Conservation (phyloP, 2,329 filamentous ascomycete species). For the Ophiostoma himal-ulmi region DNA sequence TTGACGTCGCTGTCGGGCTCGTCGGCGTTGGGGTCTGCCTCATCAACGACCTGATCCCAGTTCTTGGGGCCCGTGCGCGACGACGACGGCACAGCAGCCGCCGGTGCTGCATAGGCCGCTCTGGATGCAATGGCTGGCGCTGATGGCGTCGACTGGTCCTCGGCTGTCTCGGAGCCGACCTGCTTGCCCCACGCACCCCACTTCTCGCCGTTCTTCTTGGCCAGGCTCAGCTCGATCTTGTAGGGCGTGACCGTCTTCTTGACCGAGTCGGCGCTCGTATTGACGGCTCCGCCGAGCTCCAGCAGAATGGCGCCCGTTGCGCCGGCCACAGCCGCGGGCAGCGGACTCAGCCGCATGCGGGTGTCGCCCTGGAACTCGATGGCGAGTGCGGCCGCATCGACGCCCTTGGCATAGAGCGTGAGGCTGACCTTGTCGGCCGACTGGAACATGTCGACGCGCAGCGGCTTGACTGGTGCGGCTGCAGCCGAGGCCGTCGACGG, state of each 20-base stretch:
- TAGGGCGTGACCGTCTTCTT: conserved; percentile 29
- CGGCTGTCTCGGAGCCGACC: not conserved
- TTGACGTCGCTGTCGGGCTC: conserved; percentile 61
- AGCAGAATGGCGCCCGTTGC: conserved; percentile 24
- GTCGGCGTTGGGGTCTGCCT: conserved; percentile 52
- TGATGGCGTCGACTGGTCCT: not conserved
- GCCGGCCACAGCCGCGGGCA: conserved; percentile 27
- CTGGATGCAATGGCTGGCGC: not conserved
- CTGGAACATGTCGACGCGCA: conserved; percentile 41
- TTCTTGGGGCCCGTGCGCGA: conserved; percentile 78
- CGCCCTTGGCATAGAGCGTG: conserved; percentile 39
- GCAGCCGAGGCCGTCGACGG: conserved; percentile 5
- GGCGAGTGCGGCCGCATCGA: conserved; percentile 28
- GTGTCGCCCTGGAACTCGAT: conserved; percentile 17
- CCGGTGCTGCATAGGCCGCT: not conserved
- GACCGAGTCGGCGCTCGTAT: conserved; percentile 25
- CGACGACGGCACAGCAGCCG: conserved; percentile 35
- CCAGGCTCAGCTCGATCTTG: conserved; percentile 35
- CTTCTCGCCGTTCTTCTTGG: conserved; percentile 31
- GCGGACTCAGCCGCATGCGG: conserved; percentile 22
- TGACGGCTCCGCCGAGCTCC: conserved; percentile 29
- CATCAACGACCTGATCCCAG: conserved; percentile 71
- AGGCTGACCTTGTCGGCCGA: conserved; percentile 35
- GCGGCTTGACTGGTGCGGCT: conserved; percentile 29
- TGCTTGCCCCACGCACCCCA: conserved; percentile 34